Conservation (phyloP, 129 eudicot species). For the Oenanthe sinensis region DNA sequence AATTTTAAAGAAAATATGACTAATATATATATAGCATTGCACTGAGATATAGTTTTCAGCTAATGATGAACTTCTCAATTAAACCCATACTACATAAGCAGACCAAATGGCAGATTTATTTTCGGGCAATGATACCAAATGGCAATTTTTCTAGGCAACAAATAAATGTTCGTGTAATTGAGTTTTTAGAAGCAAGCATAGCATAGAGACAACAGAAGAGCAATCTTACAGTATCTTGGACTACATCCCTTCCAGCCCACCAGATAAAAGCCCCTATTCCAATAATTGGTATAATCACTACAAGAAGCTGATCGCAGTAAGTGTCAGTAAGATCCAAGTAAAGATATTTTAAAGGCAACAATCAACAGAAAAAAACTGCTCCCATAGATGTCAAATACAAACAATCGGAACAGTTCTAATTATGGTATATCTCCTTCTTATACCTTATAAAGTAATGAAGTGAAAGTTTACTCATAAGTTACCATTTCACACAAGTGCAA, state of each 20-base stretch:
- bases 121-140: not conserved
- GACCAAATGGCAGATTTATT: not conserved
- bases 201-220: slow-evolving; percentile 7
- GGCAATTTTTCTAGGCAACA: not conserved
- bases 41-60: not conserved
- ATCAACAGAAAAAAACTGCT: not conserved
- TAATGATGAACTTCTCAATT: not conserved
- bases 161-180: not conserved
- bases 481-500: not conserved
- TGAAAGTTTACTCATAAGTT: not conserved
- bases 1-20: not conserved
- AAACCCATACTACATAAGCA: not conserved
- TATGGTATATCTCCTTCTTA: not conserved
- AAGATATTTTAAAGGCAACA: not conserved
- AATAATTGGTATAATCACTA: slow-evolving; percentile 61
- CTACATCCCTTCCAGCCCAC: slow-evolving; percentile 87
- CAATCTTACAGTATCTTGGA: slow-evolving; percentile 65
- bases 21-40: not conserved
- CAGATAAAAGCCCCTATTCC: slow-evolving; percentile 93
- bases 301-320: slow-evolving; percentile 55
- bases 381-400: too few species aligned
- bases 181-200: not conserved
- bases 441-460: not conserved
- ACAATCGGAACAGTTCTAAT: too few species aligned
- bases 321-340: slow-evolving; percentile 7